Evolutionary conservation across 169 alveolate genomes (phyloP).

Genomic region (Sarcocystis neurona): DNA sequence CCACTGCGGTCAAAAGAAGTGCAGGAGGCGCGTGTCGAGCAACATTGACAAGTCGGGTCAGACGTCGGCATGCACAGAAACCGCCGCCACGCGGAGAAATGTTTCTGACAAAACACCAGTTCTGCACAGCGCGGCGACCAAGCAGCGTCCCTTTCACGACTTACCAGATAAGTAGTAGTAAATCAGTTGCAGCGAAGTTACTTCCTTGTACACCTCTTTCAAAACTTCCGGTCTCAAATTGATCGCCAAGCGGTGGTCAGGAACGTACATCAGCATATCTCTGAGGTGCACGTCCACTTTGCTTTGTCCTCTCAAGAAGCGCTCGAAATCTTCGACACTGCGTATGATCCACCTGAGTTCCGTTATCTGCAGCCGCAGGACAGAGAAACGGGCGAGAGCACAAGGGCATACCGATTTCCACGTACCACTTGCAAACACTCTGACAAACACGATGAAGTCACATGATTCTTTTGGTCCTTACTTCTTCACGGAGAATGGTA

Average conservation of each 20-base stretch:
- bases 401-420: not conserved
- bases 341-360: not conserved
- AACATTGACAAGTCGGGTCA: too few species aligned
- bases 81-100: too few species aligned
- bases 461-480: not conserved
- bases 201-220: conserved; percentile 55
- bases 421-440: not conserved
- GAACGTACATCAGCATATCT: conserved; percentile 53
- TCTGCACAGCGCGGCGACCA: too few species aligned
- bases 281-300: conserved; percentile 47
- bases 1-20: too few species aligned
- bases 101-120: too few species aligned
- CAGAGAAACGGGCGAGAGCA: not conserved
- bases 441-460: not conserved
- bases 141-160: too few species aligned
- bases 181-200: conserved; percentile 56
- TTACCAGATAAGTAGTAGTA: conserved; percentile 56
- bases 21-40: too few species aligned
- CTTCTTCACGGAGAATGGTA: conserved; percentile 10
- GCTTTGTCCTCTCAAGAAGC: conserved; percentile 36
- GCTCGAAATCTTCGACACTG: conserved; percentile 25
- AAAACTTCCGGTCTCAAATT: conserved; percentile 38
- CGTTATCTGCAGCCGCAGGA: not conserved
- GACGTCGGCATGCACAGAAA: too few species aligned
- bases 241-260: conserved; percentile 52